A percentile compares a stretch with the other conserved stretches of the same genome.
Conservation (phyloP, 306 rosid species). For the Carpinus viminea region DNA sequence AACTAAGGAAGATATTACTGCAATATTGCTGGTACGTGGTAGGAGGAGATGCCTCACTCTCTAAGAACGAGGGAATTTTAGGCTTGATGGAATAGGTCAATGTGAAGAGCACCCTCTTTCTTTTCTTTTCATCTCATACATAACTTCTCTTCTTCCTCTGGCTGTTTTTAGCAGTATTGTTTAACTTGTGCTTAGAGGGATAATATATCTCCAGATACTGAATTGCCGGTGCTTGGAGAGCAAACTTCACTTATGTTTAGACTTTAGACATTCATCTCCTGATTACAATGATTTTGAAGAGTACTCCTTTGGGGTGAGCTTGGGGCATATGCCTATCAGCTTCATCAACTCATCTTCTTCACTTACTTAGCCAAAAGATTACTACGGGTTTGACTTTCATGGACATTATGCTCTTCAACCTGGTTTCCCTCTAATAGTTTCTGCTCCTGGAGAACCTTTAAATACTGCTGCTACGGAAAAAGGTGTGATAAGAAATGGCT, state of each 20-base stretch:
- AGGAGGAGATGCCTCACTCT: background rate
- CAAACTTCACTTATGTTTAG: background rate
- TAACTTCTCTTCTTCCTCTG: too few species aligned
- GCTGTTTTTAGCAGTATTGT: too few species aligned
- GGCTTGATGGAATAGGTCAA: too few species aligned
- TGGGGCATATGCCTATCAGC: background rate
- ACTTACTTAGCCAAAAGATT: background rate
- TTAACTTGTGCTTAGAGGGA: background rate
- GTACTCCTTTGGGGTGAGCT: background rate
- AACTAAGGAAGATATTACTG: background rate
- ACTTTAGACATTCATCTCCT: background rate
- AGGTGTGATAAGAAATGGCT: background rate
- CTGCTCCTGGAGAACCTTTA: background rate
- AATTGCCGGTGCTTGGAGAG: background rate
- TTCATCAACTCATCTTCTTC: background rate
- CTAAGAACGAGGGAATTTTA: background rate
- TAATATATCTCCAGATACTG: background rate
- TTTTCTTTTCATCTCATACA: too few species aligned
- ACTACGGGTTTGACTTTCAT: background rate
- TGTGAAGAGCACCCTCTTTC: too few species aligned
- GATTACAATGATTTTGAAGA: background rate
- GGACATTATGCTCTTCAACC: background rate
- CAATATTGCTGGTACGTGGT: background rate
- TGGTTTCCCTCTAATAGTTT: background rate
- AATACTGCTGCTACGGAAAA: background rate